phyloP scores from a whole-genome alignment of 352 stramenopile genomes.

The Phytopythium litorale region DNA sequence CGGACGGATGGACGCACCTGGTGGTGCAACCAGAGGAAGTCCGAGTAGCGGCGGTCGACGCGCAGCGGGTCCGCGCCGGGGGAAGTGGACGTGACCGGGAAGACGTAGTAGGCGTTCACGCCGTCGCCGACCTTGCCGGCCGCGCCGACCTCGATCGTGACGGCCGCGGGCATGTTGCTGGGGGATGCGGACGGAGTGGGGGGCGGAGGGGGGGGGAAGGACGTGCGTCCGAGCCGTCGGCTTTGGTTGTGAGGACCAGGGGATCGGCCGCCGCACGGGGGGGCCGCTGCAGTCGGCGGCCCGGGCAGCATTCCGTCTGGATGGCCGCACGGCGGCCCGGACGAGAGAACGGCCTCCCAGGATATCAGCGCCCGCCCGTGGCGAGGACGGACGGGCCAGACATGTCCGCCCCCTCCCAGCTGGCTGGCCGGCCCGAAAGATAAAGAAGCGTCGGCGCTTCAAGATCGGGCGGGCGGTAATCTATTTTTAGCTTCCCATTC shows the following conservation, averaged over 20 bases:
- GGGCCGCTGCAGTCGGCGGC: no score
- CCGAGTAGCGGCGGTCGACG: constrained; percentile 82
- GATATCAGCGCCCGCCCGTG: background rate
- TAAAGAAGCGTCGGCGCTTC: background rate
- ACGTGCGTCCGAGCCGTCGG: constrained; percentile 1
- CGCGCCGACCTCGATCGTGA: constrained; percentile 51
- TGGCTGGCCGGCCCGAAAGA: background rate
- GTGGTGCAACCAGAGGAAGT: constrained; percentile 83
- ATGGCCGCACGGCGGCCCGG: background rate
- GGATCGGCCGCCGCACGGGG: background rate
- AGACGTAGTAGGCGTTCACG: constrained; percentile 84
- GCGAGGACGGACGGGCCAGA: background rate
- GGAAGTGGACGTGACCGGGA: constrained; percentile 64
- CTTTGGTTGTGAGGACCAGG: constrained; percentile 6
- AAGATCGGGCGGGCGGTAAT: background rate
- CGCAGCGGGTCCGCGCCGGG: constrained; percentile 28
- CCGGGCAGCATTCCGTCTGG: background rate
- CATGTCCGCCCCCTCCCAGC: constrained; percentile 6
- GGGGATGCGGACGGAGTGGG: background rate
- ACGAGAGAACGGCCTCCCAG: background rate
- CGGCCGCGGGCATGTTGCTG: background rate
- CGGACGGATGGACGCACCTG: constrained; percentile 19
- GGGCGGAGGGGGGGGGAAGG: background rate
- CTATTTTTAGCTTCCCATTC: background rate
- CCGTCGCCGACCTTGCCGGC: constrained; percentile 79